Evolutionary conservation across 2,329 filamentous ascomycete genomes (phyloP).

Genomic region (Botrytis fabae): DNA sequence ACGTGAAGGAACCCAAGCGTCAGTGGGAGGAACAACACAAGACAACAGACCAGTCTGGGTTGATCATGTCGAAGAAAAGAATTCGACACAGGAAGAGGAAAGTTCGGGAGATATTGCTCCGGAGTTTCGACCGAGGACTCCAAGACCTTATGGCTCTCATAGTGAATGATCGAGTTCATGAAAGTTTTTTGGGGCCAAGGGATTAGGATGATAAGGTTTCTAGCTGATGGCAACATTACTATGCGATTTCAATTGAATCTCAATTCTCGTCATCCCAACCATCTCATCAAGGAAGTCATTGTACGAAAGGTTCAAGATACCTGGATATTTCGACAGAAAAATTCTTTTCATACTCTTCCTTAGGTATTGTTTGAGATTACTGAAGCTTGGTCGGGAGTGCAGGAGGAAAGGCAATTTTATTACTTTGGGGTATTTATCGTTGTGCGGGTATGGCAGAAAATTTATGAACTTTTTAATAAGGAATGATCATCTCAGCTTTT

Average conservation of each 20-base stretch:
- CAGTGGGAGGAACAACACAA: not conserved
- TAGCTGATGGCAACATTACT: not conserved
- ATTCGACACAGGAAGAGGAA: not conserved
- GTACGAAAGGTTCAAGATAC: not conserved
- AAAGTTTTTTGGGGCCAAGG: too few relatives aligned
- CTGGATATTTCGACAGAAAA: not conserved
- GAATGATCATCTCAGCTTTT: not conserved
- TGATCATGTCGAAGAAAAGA: not conserved
- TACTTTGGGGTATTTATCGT: not conserved
- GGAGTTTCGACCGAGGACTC: constrained; percentile 18
- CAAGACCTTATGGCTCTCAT: constrained; percentile 13
- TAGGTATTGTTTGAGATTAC: not conserved
- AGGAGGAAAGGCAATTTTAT: too few relatives aligned
- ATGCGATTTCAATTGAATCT: not conserved
- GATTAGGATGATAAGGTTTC: not conserved
- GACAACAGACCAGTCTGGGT: constrained; percentile 2
- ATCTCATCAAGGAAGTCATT: not conserved
- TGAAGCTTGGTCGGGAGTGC: not conserved
- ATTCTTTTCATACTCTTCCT: not conserved
- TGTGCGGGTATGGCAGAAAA: not conserved
- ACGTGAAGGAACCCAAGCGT: not conserved
- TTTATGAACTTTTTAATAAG: not conserved
- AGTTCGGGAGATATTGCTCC: constrained; percentile 7
- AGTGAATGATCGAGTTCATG: not conserved
- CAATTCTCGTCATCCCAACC: not conserved